Base-by-base conservation (phyloP, 768 basidiomycete genomes). In the Flagelloscypha sp. region DNA sequence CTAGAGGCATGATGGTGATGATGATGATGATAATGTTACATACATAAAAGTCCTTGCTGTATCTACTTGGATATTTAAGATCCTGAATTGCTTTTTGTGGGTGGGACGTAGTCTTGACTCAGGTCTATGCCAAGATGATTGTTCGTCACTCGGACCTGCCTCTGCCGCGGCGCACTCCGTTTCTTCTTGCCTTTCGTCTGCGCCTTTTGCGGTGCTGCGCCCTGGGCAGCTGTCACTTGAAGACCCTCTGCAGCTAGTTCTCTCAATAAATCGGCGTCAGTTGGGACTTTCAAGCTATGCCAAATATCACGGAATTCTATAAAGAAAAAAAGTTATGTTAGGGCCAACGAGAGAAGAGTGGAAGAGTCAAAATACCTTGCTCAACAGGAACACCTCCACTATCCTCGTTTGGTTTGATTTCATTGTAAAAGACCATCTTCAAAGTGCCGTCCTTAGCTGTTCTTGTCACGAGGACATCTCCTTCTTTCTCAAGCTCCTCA, bases 401-500 rank as follows among this genome's bases (percentile, higher is more conserved):
- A 28, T 84, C 79, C 43, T 84, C 80, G 18, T 66, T 75, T 1
- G 81, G 77, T 49, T 84, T 84, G 41, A 89, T 72, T 56, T 92
- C 87, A 44, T 92, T 92, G 80, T 82, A 90, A 47, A 88, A 89
- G 1, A 88, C 87, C 76, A 84, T 82, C 34, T 79, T 71, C 51
- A 84, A 60, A 45, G 85, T 80, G 0, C 82, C 82, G 47, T 92
- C 87, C 52, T 88, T 92, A 31, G 72, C 61, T 0, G 85, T 85
- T 29, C 89, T 70, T 12, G 84, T 92, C n/a, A 89, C 84, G 25
- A 90, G 68, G 1, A 90, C 85, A 37, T 89, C 84, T 1, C 87
- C 88, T 47, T 86, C 83, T 50, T 83, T 74, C 54, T 89, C 87
- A n/a, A 93, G 66, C 56, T 92, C 86, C 51, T 90, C 86, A 28